These are phyloP conservation scores for Alisma plantagoaquatica DNA, from an alignment of 106 monocot genomes.

Conservation along the genomic window DNA sequence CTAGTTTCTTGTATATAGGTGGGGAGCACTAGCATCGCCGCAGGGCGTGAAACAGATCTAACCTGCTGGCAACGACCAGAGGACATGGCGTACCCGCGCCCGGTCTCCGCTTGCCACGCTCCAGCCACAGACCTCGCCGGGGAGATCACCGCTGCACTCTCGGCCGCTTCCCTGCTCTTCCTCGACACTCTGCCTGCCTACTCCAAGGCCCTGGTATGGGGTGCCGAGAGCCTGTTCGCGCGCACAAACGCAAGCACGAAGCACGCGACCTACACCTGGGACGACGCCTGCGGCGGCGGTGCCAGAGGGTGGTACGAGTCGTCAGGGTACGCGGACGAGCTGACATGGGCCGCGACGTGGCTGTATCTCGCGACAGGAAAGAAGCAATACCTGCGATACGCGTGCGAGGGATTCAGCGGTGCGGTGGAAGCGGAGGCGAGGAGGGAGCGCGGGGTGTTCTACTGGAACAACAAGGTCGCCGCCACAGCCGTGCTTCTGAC, in stretches of 20 bases:
- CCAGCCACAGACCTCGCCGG: conserved; percentile 27
- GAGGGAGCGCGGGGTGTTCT: conserved; percentile 13
- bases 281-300: conserved; percentile 13
- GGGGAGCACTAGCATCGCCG: conserved; percentile 8
- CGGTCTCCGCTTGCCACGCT: conserved; percentile 9
- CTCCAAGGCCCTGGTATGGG: conserved; percentile 8
- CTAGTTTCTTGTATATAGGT: conserved; percentile 9
- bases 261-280: conserved; percentile 13
- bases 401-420: conserved; percentile 9
- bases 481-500: conserved; percentile 29
- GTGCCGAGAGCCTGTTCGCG: conserved; percentile 12
- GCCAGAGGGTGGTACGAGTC: conserved; percentile 23
- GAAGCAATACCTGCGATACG: conserved; percentile 10
- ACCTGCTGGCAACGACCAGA: conserved; percentile 41
- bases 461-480: conserved; percentile 42
- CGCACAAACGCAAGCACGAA: neutral
- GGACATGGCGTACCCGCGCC: conserved; percentile 23
- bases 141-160: conserved; percentile 23
- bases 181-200: conserved; percentile 5
- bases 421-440: conserved; percentile 2
- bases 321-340: conserved; percentile 22
- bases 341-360: conserved; percentile 35
- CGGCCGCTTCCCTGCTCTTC: conserved; percentile 32
- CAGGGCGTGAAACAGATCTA: conserved; percentile 2
- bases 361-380: conserved; percentile 32